These are phyloP conservation scores for Hemileia vastatrix DNA, from an alignment of 1,284 basidiomycete species.

Conservation along the genomic window DNA sequence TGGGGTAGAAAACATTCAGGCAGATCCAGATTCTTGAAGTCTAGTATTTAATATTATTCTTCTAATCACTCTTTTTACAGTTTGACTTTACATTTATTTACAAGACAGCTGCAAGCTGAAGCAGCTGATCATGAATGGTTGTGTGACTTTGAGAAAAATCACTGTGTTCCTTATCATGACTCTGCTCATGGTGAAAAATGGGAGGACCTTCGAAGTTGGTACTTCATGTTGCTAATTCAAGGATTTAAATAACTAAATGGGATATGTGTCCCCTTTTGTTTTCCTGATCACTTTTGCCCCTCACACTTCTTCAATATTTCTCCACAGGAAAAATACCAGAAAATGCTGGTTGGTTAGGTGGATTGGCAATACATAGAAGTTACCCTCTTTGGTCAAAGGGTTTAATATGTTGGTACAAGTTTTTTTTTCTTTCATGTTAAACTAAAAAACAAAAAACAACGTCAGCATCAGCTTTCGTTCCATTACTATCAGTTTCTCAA, in stretches of 20 bases:
- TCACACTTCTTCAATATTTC: background rate
- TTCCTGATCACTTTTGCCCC: background rate
- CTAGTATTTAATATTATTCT: background rate
- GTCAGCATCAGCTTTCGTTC: too few species aligned
- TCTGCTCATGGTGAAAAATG: constrained; percentile 17
- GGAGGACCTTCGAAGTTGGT: constrained; percentile 12
- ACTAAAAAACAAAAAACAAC: too few species aligned
- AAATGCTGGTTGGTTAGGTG: constrained; percentile 9
- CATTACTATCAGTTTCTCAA: too few species aligned
- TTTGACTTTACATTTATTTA: constrained; percentile 24
- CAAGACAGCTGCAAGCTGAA: constrained; percentile 26
- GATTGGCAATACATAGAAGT: constrained; percentile 14
- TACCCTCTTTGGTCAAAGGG: constrained; percentile 21
- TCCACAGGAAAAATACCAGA: constrained; percentile 10
- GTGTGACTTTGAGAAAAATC: constrained; percentile 23
- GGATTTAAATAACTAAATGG: background rate
- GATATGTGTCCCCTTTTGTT: background rate
- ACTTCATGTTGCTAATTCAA: background rate
- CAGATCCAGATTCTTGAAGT: too few species aligned
- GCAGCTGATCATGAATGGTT: constrained; percentile 25
- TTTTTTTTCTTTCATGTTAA: too few species aligned
- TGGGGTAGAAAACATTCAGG: too few species aligned
- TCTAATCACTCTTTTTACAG: background rate
- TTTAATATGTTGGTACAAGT: too few species aligned
- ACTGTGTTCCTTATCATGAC: constrained; percentile 19